Conservation (phyloP, 768 basidiomycete species). For the Mycena belliarum region DNA sequence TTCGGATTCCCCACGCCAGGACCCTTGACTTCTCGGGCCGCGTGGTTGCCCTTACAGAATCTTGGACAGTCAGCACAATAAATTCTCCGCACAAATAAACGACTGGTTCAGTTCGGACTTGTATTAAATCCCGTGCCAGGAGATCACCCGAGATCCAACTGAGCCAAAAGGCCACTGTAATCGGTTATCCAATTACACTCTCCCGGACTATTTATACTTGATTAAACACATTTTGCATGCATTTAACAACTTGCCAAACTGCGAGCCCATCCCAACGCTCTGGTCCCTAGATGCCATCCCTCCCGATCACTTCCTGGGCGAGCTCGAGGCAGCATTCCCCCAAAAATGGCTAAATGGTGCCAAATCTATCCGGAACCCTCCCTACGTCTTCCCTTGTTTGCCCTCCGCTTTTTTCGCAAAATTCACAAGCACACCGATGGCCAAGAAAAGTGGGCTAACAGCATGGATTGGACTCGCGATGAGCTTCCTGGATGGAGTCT, state of each 20-base stretch:
- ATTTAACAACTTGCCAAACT: not conserved
- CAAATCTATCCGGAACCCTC: not conserved
- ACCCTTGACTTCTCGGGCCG: no score
- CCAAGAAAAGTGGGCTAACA: not conserved
- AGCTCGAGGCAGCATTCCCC: not conserved
- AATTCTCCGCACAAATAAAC: no score
- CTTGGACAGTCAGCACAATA: no score
- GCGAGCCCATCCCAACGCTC: not conserved
- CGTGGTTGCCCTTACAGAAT: no score
- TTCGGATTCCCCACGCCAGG: no score
- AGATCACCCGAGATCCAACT: no score
- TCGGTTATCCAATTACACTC: no score
- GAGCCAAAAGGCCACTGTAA: no score
- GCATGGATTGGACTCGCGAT: not conserved
- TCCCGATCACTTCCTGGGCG: not conserved
- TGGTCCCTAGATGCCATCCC: not conserved
- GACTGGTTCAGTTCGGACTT: not conserved
- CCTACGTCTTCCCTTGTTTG: not conserved
- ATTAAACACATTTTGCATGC: no score
- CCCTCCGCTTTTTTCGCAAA: not conserved
- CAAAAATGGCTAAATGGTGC: constrained; percentile 10
- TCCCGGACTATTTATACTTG: no score
- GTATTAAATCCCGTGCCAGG: no score
- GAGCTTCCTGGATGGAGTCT: not conserved
- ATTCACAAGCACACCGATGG: not conserved